Conservation (phyloP, 106 monocot species). For the Acorus calamus region DNA sequence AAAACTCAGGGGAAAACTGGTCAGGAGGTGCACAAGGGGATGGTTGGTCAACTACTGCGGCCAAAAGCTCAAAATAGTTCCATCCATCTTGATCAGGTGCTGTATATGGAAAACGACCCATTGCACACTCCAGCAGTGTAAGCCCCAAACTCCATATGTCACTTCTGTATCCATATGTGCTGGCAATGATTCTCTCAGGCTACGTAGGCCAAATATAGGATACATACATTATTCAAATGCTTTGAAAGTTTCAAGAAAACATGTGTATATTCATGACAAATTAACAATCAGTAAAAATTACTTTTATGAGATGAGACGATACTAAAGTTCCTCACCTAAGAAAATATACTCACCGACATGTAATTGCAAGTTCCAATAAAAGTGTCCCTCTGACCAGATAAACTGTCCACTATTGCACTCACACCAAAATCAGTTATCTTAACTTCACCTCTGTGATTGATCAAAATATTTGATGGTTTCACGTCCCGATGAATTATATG, state of each 20-base stretch:
- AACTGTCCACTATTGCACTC: constrained; percentile 76
- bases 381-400: constrained; percentile 87
- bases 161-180: constrained; percentile 84
- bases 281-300: background rate
- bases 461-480: constrained; percentile 76
- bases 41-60: constrained; percentile 84
- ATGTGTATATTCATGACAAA: too few species aligned
- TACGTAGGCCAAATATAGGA: constrained; percentile 13
- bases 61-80: constrained; percentile 89
- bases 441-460: constrained; percentile 77
- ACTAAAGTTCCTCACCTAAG: background rate
- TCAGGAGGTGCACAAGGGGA: constrained; percentile 82
- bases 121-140: constrained; percentile 93
- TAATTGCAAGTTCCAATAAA: constrained; percentile 92
- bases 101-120: constrained; percentile 82
- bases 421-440: constrained; percentile 97
- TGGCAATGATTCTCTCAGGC: constrained; percentile 87
- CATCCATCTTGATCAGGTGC: constrained; percentile 61
- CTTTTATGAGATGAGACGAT: too few species aligned
- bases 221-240: background rate
- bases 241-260: too few species aligned
- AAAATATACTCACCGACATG: constrained; percentile 65
- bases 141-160: constrained; percentile 97
- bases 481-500: constrained; percentile 93
- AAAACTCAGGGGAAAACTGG: constrained; percentile 97